Base-by-base conservation (phyloP, 805 yeast species). In the Barnettozyma siamensis region DNA sequence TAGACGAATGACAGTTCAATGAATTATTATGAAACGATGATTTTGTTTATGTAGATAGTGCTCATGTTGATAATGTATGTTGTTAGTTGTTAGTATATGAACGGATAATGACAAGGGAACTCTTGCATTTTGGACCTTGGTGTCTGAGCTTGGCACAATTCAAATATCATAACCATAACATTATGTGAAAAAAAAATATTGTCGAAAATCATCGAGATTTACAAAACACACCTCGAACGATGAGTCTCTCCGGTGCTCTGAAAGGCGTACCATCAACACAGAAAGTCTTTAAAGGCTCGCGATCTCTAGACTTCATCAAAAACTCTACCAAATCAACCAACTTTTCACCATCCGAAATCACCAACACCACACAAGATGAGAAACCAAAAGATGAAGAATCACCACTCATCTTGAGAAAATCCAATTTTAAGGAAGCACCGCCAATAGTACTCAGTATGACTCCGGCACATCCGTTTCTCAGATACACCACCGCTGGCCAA, bases 231-330 rank as follows among this genome's bases (percentile, higher is more conserved):
- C 29, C 10, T 23, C 10, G 26, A 26, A 26, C 5, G 6, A 26
- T 26, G 29, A 26, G 29, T 11, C n/a, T 26, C 7, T 11, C 29
- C 5, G 6, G 11, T 11, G 13, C 13, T 8, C n/a, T 26, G 29
- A 26, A 26, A 26, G 13, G 13, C n/a, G 29, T 13, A 26, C n/a
- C 29, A 8, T 9, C 43, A 2, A 24, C 35, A 5, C 45, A 45
- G 29, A 43, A 34, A 28, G 48, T 45, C n/a, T 40, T 36, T 19
- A 40, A 29, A 16, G 46, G 48, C 10, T 36, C 44, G 6, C 33
- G 35, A 12, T 42, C 46, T 4, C 35, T 45, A 9, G 48, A 45
- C 30, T 45, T 45, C 21, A 27, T 45, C 9, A 39, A 32, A 20
- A 42, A 45, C 24, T 27, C 33, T 16, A 19, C 37, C 7, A 45